Evolutionary conservation across 1,284 basidiomycete genomes (phyloP).

Genomic region (Omphalotus olearius): DNA sequence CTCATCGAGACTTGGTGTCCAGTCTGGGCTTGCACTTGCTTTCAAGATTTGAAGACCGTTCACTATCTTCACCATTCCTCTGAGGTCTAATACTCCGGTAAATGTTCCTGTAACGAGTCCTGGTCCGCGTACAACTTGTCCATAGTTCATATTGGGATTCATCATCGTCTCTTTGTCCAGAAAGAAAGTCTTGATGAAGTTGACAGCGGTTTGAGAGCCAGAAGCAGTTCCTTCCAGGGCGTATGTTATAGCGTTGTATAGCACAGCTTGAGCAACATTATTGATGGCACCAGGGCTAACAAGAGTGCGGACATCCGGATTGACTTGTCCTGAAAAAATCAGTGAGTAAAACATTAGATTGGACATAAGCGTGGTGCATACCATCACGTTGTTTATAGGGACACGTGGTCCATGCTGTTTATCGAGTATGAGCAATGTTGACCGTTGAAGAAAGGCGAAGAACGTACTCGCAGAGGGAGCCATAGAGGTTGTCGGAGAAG

Average conservation of each 20-base stretch:
- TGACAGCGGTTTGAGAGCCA: slow-evolving; percentile 34
- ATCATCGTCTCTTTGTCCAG: slow-evolving; percentile 46
- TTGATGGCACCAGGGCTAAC: slow-evolving; percentile 43
- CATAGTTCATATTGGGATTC: slow-evolving; percentile 60
- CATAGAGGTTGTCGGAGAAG: slow-evolving; percentile 38
- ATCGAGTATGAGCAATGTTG: not conserved
- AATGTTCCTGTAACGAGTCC: slow-evolving; percentile 41
- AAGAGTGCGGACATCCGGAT: slow-evolving; percentile 53
- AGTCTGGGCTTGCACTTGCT: slow-evolving; percentile 33
- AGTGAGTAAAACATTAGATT: not conserved
- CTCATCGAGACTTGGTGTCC: slow-evolving; percentile 39
- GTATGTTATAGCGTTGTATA: slow-evolving; percentile 51
- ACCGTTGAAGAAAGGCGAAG: slow-evolving; percentile 16
- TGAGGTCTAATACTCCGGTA: slow-evolving; percentile 55
- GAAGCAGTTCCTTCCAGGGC: slow-evolving; percentile 33
- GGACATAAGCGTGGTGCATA: not conserved
- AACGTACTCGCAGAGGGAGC: slow-evolving; percentile 40
- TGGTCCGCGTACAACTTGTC: slow-evolving; percentile 58
- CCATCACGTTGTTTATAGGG: slow-evolving; percentile 46
- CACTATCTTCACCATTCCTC: slow-evolving; percentile 49
- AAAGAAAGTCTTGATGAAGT: slow-evolving; percentile 48
- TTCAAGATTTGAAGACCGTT: slow-evolving; percentile 47
- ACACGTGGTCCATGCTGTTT: slow-evolving; percentile 53
- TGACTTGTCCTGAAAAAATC: slow-evolving; percentile 34
- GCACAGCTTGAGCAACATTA: slow-evolving; percentile 41